phyloP scores from a whole-genome alignment of 352 stramenopile genomes.

The Pythium utonaiense region DNA sequence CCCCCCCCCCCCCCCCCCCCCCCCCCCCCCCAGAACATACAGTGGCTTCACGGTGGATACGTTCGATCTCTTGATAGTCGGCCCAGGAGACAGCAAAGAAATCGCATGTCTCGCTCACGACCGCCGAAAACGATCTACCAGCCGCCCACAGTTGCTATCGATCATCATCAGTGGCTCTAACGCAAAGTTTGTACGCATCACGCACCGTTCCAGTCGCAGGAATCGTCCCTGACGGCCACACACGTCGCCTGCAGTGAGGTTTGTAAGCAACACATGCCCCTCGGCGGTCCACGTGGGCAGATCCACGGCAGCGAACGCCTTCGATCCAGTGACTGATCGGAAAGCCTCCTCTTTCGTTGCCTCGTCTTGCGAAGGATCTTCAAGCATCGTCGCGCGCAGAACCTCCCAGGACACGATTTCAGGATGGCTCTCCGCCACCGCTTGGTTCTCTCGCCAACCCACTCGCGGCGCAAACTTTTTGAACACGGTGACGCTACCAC shows the following conservation, averaged over 20 bases:
- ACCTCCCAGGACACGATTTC: conserved; percentile 27
- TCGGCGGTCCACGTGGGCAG: conserved; percentile 7
- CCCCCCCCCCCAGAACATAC: too few species aligned
- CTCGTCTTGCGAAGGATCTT: not conserved
- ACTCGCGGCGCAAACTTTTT: conserved; percentile 29
- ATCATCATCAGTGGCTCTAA: not conserved
- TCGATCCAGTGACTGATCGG: not conserved
- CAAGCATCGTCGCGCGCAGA: not conserved
- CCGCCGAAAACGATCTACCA: conserved; percentile 24
- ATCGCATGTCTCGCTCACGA: conserved; percentile 25
- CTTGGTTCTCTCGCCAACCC: conserved; percentile 23
- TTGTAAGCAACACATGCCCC: conserved; percentile 14
- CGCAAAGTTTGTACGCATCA: not conserved
- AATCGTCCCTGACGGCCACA: conserved; percentile 22
- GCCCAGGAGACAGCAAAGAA: conserved; percentile 19
- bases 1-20: too few species aligned
- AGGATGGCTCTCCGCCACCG: not conserved
- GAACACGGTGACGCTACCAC: conserved; percentile 21
- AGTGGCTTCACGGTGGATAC: conserved; percentile 10
- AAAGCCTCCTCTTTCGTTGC: conserved; percentile 11
- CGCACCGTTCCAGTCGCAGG: conserved; percentile 6
- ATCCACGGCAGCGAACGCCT: conserved; percentile 3
- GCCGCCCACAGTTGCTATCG: not conserved
- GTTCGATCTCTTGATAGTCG: conserved; percentile 17
- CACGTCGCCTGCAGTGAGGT: conserved; percentile 9